Conservation (phyloP, 192 early-diverging fungal species). For the Podila clonocystis region DNA sequence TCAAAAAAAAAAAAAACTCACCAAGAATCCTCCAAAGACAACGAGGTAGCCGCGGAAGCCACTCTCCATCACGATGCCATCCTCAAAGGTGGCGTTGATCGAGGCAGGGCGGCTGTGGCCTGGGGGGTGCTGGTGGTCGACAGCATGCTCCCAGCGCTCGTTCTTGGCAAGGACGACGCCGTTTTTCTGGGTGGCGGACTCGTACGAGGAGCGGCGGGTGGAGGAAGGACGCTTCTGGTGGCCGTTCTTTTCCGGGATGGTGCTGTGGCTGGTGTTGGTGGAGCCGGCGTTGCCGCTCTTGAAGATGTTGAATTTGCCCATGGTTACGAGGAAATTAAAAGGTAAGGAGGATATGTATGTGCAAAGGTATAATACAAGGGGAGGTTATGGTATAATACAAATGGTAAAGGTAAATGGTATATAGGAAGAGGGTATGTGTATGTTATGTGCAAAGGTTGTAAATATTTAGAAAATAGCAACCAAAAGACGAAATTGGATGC, state of each 20-base stretch:
- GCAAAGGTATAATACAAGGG: constrained; percentile 1
- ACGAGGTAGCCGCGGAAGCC: constrained; percentile 47
- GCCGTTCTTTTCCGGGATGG: constrained; percentile 23
- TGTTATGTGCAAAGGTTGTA: not conserved
- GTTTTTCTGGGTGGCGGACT: constrained; percentile 40
- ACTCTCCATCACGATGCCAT: constrained; percentile 43
- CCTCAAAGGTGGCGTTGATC: constrained; percentile 43
- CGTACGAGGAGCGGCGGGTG: constrained; percentile 37
- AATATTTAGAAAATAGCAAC: not conserved
- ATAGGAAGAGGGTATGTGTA: not conserved
- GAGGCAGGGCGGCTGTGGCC: constrained; percentile 38
- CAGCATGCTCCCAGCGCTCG: constrained; percentile 26
- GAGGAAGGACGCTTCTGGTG: constrained; percentile 32
- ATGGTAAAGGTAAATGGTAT: not conserved
- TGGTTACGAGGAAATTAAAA: constrained; percentile 5
- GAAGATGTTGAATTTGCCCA: constrained; percentile 30
- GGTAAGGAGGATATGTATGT: not conserved
- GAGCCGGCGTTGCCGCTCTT: not conserved
- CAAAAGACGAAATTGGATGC: not conserved
- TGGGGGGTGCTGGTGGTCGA: constrained; percentile 21
- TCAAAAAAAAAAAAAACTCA: constrained; percentile 17
- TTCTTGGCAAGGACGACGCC: constrained; percentile 50
- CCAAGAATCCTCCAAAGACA: constrained; percentile 49
- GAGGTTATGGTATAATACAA: not conserved
- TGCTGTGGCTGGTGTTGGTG: constrained; percentile 17